phyloP scores from a whole-genome alignment of 225 moss, liverwort and hornwort species.

The Bryoerythrophyllum caledonicum region DNA sequence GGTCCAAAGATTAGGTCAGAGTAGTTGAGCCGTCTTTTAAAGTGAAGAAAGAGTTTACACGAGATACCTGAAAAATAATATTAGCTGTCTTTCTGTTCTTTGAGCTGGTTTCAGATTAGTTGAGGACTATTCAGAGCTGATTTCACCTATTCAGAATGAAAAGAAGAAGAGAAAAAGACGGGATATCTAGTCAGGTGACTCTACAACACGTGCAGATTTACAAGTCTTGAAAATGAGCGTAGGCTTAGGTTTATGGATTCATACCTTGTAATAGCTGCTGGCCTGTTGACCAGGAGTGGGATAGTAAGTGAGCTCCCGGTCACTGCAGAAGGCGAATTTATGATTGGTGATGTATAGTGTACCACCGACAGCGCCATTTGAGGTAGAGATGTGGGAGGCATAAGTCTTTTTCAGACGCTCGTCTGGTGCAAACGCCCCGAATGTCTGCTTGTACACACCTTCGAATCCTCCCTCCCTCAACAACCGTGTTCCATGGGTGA shows the following conservation, averaged over 20 bases:
- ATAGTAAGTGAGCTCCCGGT: slow-evolving; percentile 68
- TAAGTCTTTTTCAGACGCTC: slow-evolving; percentile 80
- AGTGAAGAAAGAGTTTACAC: no score
- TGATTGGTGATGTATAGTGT: slow-evolving; percentile 77
- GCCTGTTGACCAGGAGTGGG: slow-evolving; percentile 64
- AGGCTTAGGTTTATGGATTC: neutral
- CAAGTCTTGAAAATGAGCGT: neutral
- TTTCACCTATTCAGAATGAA: no score
- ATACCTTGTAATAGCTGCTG: slow-evolving; percentile 87
- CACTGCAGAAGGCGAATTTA: slow-evolving; percentile 88
- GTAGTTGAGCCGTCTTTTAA: no score
- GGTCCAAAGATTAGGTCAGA: no score
- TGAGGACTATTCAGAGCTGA: no score
- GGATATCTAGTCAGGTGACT: no score
- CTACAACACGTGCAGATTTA: neutral
- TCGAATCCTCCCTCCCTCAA: slow-evolving; percentile 84
- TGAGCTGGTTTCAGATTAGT: no score
- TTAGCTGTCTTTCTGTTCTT: no score
- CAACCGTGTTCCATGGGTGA: slow-evolving; percentile 62
- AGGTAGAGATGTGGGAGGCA: slow-evolving; percentile 87
- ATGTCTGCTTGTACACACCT: slow-evolving; percentile 73
- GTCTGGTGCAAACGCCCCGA: slow-evolving; percentile 43
- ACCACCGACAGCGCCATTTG: slow-evolving; percentile 82
- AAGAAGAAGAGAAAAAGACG: no score
- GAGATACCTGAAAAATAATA: no score